Evolutionary conservation across 345 rosid species (phyloP).

Genomic region (Populus simonii): DNA sequence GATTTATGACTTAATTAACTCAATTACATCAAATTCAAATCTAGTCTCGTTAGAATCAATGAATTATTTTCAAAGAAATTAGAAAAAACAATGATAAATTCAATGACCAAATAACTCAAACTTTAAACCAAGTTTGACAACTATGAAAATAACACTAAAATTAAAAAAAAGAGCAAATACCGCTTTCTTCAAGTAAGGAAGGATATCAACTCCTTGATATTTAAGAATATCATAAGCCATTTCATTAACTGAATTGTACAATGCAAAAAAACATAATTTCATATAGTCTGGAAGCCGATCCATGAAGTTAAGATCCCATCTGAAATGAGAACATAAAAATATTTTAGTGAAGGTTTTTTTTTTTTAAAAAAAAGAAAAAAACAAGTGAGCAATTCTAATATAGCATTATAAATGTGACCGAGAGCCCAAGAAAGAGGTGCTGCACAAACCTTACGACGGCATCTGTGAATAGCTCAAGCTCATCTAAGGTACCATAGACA

Average conservation of each 20-base stretch:
- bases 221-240: neutral
- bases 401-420: no score
- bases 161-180: neutral
- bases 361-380: neutral
- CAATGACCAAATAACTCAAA: no score
- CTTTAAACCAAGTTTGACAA: accelerated
- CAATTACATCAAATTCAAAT: neutral
- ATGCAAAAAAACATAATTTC: neutral
- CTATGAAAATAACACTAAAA: no score
- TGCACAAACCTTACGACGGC: neutral
- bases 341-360: neutral
- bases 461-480: no score
- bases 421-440: no score
- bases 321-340: neutral
- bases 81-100: no score
- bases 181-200: neutral
- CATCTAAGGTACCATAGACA: no score
- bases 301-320: neutral
- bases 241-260: neutral
- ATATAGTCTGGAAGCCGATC: neutral
- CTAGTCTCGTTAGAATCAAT: neutral
- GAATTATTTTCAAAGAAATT: no score
- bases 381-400: no score
- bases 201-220: neutral
- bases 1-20: no score